Base-by-base conservation (phyloP, 306 rosid genomes). In the Leucaena leucocephala region DNA sequence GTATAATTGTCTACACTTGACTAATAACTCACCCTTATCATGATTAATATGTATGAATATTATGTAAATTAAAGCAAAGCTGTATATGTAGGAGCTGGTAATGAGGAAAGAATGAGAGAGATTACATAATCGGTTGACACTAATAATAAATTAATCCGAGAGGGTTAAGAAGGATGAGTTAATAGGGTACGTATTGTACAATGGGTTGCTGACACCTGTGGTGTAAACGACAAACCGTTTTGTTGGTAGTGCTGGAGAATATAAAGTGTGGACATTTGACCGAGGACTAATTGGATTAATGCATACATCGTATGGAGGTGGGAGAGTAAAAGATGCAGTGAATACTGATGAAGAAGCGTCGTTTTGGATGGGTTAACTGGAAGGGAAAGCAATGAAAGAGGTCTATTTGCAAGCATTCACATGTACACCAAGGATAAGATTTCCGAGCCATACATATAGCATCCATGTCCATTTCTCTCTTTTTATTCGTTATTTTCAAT, bases 251-350 rank as follows among this genome's bases (percentile, higher is more conserved):
- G 27, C 0, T 27, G 27, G 36, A 42, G 40, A 27, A 69, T 12
- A 69, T 12, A 5, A 68, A 11, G 12, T 45, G 57, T 22, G n/a
- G 1, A 69, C 3, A 27, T 44, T 69, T 69, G 57, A 69, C 57
- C 57, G 2, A 11, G 4, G 54, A 68, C 73, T 19, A 11, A 4
- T 0, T 11, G 22, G 27, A 0, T 27, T 10, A 4, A 12, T 11
- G 0, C 17, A 42, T 65, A 4, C 70, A 65, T 17, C 13, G 46
- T 15, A 36, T 15, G 0, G 44, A 2, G 9, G 19, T 15, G 69
- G 21, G 10, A 3, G 10, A 22, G 2, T 8, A 44, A 13, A 69
- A 69, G 74, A 43, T 69, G 74, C 74, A 69, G 74, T 69, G 74
- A 69, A 69, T 22, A 44, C 14, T 22, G 73, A 1, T 27, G 27